phyloP scores from a whole-genome alignment of 2,329 filamentous ascomycete genomes.

The Ceratocystis alfenasii region DNA sequence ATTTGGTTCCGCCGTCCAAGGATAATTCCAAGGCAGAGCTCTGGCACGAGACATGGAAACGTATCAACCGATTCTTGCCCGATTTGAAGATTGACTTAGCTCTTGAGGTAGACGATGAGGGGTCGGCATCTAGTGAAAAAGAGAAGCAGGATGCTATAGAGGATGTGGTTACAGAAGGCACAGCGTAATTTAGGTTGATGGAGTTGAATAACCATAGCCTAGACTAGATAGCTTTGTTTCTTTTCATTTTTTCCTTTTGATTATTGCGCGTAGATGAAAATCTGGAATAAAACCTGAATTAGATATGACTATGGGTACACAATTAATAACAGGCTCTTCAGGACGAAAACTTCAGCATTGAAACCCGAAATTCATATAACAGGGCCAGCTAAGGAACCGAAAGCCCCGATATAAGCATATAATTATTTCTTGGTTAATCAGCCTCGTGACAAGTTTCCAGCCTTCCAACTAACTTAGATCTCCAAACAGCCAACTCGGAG shows the following conservation, averaged over 20 bases:
- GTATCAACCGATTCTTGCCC: conserved; percentile 53
- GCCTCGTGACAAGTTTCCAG: background rate
- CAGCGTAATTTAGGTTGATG: background rate
- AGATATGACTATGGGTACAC: background rate
- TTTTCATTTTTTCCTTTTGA: background rate
- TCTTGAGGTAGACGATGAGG: conserved; percentile 34
- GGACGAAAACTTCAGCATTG: background rate
- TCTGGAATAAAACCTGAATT: background rate
- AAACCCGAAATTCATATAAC: background rate
- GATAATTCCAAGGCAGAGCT: conserved; percentile 44
- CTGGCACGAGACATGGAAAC: conserved; percentile 53
- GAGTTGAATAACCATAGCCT: background rate
- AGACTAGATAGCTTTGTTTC: background rate
- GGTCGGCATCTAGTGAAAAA: background rate
- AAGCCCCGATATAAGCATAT: background rate
- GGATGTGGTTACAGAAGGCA: background rate
- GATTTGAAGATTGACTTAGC: conserved; percentile 47
- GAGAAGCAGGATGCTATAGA: background rate
- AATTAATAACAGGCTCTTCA: background rate
- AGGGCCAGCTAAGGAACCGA: background rate
- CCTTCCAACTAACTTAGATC: conserved; percentile 8
- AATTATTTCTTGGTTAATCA: background rate
- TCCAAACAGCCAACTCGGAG: background rate
- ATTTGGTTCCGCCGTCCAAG: conserved; percentile 58
- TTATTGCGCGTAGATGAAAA: too few relatives aligned